Percentiles rank a stretch among this genome's conserved stretches.
These are phyloP conservation scores for Aspergillus homomorphus DNA, from an alignment of 495 filamentous ascomycete genomes.

Conservation along the genomic window DNA sequence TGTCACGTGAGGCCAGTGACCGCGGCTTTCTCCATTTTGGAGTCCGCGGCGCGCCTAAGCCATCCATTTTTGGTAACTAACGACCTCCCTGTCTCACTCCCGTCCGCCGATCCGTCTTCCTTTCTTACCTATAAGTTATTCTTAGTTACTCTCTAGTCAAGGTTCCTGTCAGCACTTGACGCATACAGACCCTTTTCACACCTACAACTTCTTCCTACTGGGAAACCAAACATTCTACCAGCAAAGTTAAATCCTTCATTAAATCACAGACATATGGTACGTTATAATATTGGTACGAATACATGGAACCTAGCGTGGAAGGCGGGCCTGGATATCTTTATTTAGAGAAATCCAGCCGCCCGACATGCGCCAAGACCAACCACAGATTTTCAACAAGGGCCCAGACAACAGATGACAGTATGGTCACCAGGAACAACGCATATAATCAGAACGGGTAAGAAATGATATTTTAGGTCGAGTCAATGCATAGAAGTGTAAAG, in stretches of 20 bases:
- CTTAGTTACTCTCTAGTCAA: too few species aligned
- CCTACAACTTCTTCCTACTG: too few species aligned
- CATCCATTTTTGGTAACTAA: neutral
- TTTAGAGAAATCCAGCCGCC: neutral
- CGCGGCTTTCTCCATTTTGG: neutral
- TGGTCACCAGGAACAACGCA: neutral
- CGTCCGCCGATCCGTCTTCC: too few species aligned
- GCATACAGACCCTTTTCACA: too few species aligned
- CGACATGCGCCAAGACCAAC: neutral
- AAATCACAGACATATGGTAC: neutral
- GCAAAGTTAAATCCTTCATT: neutral
- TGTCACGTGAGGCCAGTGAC: constrained; percentile 5
- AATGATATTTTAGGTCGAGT: neutral
- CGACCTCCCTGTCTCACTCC: neutral
- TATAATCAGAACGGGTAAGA: constrained; percentile 10
- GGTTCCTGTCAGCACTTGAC: too few species aligned
- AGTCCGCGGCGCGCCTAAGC: too few species aligned
- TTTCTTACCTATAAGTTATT: too few species aligned
- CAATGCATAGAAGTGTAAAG: neutral
- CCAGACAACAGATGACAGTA: neutral
- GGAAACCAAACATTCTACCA: too few species aligned
- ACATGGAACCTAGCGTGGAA: neutral
- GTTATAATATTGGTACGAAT: neutral
- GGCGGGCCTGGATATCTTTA: neutral
- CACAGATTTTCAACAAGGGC: neutral